phyloP scores from a whole-genome alignment of 2,329 filamentous ascomycete genomes.

The Talaromyces sp. region DNA sequence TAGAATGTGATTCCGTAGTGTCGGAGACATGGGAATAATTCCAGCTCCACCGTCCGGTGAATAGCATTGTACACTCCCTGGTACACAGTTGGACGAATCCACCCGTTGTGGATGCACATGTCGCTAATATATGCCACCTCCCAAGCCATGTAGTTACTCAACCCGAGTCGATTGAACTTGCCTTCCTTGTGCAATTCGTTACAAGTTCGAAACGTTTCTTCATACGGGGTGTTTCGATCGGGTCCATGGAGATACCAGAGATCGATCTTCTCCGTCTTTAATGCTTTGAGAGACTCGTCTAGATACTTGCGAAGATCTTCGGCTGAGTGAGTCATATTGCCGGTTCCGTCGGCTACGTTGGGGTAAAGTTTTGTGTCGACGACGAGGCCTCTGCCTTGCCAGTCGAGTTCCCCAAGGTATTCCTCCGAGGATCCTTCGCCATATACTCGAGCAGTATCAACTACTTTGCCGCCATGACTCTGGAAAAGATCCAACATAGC shows the following conservation, averaged over 20 bases:
- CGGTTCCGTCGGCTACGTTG: neutral
- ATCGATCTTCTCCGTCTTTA: neutral
- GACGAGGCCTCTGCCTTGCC: neutral
- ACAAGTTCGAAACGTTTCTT: neutral
- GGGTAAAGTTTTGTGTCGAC: neutral
- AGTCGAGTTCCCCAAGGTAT: neutral
- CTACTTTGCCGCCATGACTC: neutral
- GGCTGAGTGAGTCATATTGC: neutral
- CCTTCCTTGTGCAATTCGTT: constrained; percentile 45
- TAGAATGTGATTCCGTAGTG: constrained; percentile 46
- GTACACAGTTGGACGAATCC: constrained; percentile 46
- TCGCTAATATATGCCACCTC: constrained; percentile 51
- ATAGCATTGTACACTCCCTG: constrained; percentile 49
- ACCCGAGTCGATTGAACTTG: constrained; percentile 45
- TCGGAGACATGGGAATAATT: constrained; percentile 45
- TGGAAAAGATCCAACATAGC: neutral
- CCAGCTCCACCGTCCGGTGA: constrained; percentile 39
- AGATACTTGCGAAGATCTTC: neutral
- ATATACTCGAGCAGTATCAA: neutral
- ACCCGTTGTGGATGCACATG: constrained; percentile 43
- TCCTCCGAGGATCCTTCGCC: neutral
- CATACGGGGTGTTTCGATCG: neutral
- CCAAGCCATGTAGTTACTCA: constrained; percentile 49
- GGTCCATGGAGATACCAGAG: neutral
- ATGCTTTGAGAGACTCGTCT: neutral